Percentiles rank a stretch among this genome's conserved stretches.
phyloP scores from a whole-genome alignment of 176 grass and related monocot species.

The Carex littledalei region DNA sequence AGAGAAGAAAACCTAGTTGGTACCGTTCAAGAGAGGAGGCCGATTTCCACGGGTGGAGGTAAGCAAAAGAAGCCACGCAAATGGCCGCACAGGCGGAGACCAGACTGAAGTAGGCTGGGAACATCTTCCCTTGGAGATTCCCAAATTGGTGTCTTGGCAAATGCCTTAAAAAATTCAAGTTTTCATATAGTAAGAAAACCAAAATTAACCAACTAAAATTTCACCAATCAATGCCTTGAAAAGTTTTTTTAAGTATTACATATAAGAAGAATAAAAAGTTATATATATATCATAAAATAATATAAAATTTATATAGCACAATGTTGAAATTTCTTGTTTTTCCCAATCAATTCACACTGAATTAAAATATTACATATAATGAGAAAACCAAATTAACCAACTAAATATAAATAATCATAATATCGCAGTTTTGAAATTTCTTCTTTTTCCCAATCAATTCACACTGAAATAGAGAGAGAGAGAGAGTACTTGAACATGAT shows the following conservation, averaged over 20 bases:
- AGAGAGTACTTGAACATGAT: conserved; percentile 84
- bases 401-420: too few species aligned
- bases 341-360: background rate
- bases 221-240: too few species aligned
- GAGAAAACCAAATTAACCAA: background rate
- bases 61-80: conserved; percentile 72
- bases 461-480: background rate
- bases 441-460: background rate
- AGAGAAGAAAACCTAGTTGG: conserved; percentile 83
- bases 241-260: too few species aligned
- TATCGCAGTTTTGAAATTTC: too few species aligned
- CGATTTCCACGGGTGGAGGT: conserved; percentile 86
- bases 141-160: conserved; percentile 98
- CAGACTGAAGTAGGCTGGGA: conserved; percentile 84
- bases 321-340: too few species aligned
- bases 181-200: background rate
- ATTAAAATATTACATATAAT: background rate
- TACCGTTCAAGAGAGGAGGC: conserved; percentile 64
- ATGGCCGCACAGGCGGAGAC: conserved; percentile 61
- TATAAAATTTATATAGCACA: too few species aligned
- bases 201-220: background rate
- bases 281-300: background rate
- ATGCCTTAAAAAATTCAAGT: conserved; percentile 30
- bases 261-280: background rate
- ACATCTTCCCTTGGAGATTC: conserved; percentile 91